Evolutionary conservation across 73 alveolate genomes (phyloP), one percentile per base, ranked within the genome.

Genomic region (Breviolum minutum): DNA sequence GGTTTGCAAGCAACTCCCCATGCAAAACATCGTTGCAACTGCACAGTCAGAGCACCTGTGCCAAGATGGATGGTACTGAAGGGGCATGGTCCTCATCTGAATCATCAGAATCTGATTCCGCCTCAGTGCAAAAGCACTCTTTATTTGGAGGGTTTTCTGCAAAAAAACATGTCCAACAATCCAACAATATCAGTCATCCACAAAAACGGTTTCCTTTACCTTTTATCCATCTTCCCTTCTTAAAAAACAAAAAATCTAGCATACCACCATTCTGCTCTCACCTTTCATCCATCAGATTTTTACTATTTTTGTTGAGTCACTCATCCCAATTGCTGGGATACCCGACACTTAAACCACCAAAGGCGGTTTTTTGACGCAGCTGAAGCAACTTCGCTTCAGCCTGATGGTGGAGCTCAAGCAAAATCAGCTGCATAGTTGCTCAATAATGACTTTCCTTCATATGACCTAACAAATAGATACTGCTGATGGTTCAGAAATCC

Each of bases 81-180:
- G 82, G 82, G 9, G 83, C 95, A 16, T n/a, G 71, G 32, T 63
- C 94, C 80, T 86, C 94, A 13, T 62, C 62, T 19, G 91, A 82
- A 24, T 54, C 79, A n/a, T 87, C 95, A 20, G 95, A 87, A 22
- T 87, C 95, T 9, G 95, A 13, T 64, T 87, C 95, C 8, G 95
- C 76, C 93, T 30, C 9, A 29, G 87, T 17, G 16, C 64, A 29
- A 12, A 9, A 26, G 12, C 62, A 79, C 64, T 26, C 26, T 30
- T 9, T 40, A 17, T 17, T 27, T 29, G 27, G 19, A 29, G 48
- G 32, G n/a, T 24, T 73, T 14, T 10, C 16, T 10, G 14, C n/a
- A 27, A 9, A 73, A 24, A 9, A 14, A 13, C 40, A 10, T 24
- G n/a, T 14, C n/a, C 32, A 73, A 19, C 40, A 24, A 63, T 24